A percentile compares a stretch with the other conserved stretches of the same genome.
Conservation (phyloP, 78 protist genomes). For the slime mould (Dictyostelium discoideum) region dicty_2.7 NC_007090.3:3776001-3776500, state of each 20-base stretch:
- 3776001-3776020: conserved; percentile 97
- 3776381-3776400: too few relatives aligned
- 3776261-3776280: conserved; percentile 31
- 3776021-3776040: conserved; percentile 99
- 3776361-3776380: too few relatives aligned
- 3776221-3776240: conserved; percentile 36
- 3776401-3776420: too few relatives aligned
- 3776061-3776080: conserved; percentile 92
- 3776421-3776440: too few relatives aligned
- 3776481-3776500: neutral
- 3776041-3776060: conserved; percentile 90
- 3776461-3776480: too few relatives aligned
- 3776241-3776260: conserved; percentile 62
- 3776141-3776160: conserved; percentile 76
- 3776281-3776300: neutral
- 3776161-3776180: conserved; percentile 86
- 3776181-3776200: conserved; percentile 88
- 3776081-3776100: conserved; percentile 99
- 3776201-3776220: conserved; percentile 94
- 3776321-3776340: too few relatives aligned
- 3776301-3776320: too few relatives aligned
- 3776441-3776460: too few relatives aligned
- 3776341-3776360: too few relatives aligned
- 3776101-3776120: conserved; percentile 91
- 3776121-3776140: conserved; percentile 95